A percentile compares a stretch with the other conserved stretches of the same genome.
phyloP scores from a whole-genome alignment of 495 filamentous ascomycete genomes.

The Neurospora cerealis region DNA sequence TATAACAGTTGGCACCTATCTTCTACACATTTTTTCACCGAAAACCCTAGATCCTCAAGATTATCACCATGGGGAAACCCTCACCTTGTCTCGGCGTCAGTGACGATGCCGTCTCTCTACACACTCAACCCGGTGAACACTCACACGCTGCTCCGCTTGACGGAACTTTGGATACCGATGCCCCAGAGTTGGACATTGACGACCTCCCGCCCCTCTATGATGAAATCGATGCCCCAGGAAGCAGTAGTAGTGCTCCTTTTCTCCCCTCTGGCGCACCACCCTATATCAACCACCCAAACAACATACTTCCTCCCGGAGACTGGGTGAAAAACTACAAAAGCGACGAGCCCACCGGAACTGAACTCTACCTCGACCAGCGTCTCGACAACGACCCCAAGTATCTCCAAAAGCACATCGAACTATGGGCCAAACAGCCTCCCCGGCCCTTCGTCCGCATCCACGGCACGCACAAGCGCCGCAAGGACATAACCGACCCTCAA shows the following conservation, averaged over 20 bases:
- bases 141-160: not conserved
- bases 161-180: constrained; percentile 21
- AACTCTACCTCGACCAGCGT: constrained; percentile 25
- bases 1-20: not conserved
- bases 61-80: constrained; percentile 18
- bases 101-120: constrained; percentile 20
- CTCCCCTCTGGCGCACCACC: constrained; percentile 5
- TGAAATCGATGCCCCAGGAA: constrained; percentile 11
- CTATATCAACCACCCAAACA: not conserved
- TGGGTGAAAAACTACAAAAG: constrained; percentile 6
- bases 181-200: constrained; percentile 19
- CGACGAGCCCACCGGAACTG: constrained; percentile 20
- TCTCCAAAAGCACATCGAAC: constrained; percentile 33
- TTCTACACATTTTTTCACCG: not conserved
- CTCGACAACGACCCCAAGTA: constrained; percentile 30
- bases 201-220: constrained; percentile 28
- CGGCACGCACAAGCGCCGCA: constrained; percentile 41
- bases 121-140: constrained; percentile 10
- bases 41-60: not conserved
- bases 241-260: constrained; percentile 14
- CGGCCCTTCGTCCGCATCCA: constrained; percentile 35
- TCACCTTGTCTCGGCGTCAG: constrained; percentile 4
- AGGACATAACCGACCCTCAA: constrained; percentile 11
- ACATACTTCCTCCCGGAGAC: constrained; percentile 1
- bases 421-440: constrained; percentile 33